Conservation (phyloP, 2,329 filamentous ascomycete species). For the Sordariomycetes sp. region DNA sequence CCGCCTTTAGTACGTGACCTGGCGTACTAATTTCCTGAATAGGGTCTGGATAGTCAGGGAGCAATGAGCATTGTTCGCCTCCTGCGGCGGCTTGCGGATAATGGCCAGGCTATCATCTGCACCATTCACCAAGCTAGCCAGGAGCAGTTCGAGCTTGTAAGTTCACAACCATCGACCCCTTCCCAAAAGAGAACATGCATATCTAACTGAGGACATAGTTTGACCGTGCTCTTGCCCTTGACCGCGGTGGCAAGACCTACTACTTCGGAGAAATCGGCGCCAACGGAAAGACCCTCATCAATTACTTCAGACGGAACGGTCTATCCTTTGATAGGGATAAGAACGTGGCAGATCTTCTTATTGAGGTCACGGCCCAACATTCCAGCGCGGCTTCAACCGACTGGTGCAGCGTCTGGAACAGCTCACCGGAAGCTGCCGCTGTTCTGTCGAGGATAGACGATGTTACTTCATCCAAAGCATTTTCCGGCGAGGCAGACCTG, state of each 20-base stretch:
- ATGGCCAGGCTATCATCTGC: not conserved
- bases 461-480: slow-evolving; percentile 4
- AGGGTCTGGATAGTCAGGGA: slow-evolving; percentile 6
- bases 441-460: slow-evolving; percentile 52
- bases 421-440: slow-evolving; percentile 44
- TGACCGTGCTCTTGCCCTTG: not conserved
- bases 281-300: not conserved
- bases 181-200: too few relatives aligned
- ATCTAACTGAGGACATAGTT: not conserved
- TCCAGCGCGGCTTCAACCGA: not conserved
- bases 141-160: slow-evolving; percentile 6
- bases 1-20: not conserved
- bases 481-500: not conserved
- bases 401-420: slow-evolving; percentile 65
- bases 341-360: slow-evolving; percentile 32
- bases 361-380: not conserved
- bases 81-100: not conserved
- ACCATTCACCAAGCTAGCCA: slow-evolving; percentile 3
- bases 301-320: not conserved
- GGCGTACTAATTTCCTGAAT: not conserved
- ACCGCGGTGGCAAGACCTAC: not conserved
- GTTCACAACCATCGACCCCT: too few relatives aligned
- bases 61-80: slow-evolving; percentile 4
- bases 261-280: slow-evolving; percentile 6
- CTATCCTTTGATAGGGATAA: slow-evolving; percentile 19